Evolutionary conservation across 208 protist species (phyloP), one percentile per base, ranked within the genome.

Genomic region (Crithidia sp.): DNA sequence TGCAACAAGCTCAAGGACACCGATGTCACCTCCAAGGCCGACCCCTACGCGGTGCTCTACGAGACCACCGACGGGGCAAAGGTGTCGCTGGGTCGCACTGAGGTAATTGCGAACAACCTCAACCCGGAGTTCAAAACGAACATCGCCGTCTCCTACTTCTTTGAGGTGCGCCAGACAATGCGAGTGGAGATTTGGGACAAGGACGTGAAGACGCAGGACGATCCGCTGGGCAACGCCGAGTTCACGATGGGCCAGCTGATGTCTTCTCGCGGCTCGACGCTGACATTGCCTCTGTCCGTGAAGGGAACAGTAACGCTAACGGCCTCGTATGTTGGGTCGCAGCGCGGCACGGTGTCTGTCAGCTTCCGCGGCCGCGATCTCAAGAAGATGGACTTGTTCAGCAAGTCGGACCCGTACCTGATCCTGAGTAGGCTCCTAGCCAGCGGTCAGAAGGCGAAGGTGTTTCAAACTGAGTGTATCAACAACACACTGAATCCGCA

Each of bases 331-430:
- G 7, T 72, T 5, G 74, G 70, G 41, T 52, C 56, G 7, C 28
- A 44, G 57, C 41, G 61, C 40, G 76, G 72, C 69, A 77, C 68
- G 17, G 64, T 76, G 16, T 14, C 59, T 1, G 39, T 79, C 12
- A 58, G 2, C 9, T 67, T 87, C 44, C 28, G 65, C 36, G 83
- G 75, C 10, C 59, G 71, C 3, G 52, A 77, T 28, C 71, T 84
- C 12, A 82, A 81, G 73, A 82, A 82, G 60, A 87, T 84, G 79
- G 55, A 82, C 47, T 13, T 82, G 28, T 74, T 87, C 50, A 53
- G 71, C 53, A 84, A 82, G 70, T 70, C 81, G 3, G 76, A 83
- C 57, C 69, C 73, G 14, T 82, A 74, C 53, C 65, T 87, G 19
- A 9, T 76, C 16, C 13, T 86, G 5, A 50, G 52, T 14, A 71